A percentile compares a stretch with the other conserved stretches of the same genome.
Conservation (phyloP, 2,329 filamentous ascomycete species). For the Talaromyces amestolkiae region DNA sequence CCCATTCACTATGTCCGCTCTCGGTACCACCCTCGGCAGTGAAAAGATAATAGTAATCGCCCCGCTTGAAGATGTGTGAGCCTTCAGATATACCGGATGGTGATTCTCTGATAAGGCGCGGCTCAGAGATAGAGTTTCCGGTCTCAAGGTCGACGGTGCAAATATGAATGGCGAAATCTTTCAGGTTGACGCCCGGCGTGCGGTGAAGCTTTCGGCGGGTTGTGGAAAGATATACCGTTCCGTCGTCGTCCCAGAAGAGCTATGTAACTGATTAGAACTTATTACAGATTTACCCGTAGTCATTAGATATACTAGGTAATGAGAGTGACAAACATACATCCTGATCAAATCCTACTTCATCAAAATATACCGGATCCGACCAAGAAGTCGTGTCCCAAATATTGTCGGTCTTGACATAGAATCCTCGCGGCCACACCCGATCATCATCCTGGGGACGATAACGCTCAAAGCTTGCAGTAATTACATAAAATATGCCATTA, state of each 20-base stretch:
- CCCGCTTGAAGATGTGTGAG: conserved; percentile 54
- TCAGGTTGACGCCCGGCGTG: conserved; percentile 40
- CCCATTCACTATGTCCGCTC: conserved; percentile 60
- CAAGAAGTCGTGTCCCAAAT: conserved; percentile 16
- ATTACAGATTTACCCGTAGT: background rate
- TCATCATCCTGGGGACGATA: conserved; percentile 12
- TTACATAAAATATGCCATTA: conserved; percentile 42
- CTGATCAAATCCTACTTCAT: conserved; percentile 39
- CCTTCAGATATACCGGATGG: conserved; percentile 49
- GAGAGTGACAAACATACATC: conserved; percentile 38
- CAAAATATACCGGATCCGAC: conserved; percentile 15
- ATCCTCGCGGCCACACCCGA: conserved; percentile 9
- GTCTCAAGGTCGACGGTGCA: conserved; percentile 34
- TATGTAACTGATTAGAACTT: background rate
- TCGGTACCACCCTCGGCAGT: conserved; percentile 58
- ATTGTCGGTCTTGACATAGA: conserved; percentile 6
- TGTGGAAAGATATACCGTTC: conserved; percentile 42
- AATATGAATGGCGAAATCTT: conserved; percentile 51
- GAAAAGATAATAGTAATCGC: conserved; percentile 54
- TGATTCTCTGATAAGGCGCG: conserved; percentile 46
- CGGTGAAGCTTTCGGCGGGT: conserved; percentile 33
- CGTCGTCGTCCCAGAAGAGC: conserved; percentile 41
- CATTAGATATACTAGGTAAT: background rate
- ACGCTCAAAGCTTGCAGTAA: conserved; percentile 29
- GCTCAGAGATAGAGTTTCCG: conserved; percentile 31